Evolutionary conservation across 345 rosid species (phyloP).

Genomic region (Bruguiera sexangula): DNA sequence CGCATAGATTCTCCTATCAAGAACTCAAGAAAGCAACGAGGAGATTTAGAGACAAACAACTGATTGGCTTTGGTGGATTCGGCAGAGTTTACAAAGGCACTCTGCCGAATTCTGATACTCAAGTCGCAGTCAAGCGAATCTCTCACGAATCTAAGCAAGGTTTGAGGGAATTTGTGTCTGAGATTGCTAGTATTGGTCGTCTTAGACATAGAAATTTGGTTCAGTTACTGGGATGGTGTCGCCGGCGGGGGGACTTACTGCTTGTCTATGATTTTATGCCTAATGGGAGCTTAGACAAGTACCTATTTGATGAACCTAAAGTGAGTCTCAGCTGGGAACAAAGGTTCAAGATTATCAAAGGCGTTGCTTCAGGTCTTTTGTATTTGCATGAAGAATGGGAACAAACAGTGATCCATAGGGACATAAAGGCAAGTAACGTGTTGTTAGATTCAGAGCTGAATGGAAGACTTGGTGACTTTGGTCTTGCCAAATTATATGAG

Average conservation of each 20-base stretch:
- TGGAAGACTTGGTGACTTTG: conserved; percentile 84
- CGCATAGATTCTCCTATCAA: conserved; percentile 68
- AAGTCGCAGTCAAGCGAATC: conserved; percentile 75
- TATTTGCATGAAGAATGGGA: conserved; percentile 97
- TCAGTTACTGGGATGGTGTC: conserved; percentile 81
- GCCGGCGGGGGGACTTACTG: conserved; percentile 51
- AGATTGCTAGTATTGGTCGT: conserved; percentile 77
- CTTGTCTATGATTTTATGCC: conserved; percentile 90
- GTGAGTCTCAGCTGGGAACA: conserved; percentile 65
- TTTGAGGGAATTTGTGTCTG: conserved; percentile 70
- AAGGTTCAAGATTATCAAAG: conserved; percentile 72
- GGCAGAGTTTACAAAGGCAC: conserved; percentile 84
- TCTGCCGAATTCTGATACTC: conserved; percentile 42
- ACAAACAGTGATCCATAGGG: conserved; percentile 85
- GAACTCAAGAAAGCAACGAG: conserved; percentile 79
- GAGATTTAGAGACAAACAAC: conserved; percentile 72
- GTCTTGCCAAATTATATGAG: conserved; percentile 82
- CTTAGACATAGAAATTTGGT: conserved; percentile 89
- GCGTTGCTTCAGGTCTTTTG: conserved; percentile 75
- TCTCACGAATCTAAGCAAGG: conserved; percentile 83
- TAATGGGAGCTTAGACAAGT: conserved; percentile 86
- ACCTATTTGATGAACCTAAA: conserved; percentile 58
- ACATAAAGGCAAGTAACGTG: conserved; percentile 83
- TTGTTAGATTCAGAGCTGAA: conserved; percentile 68
- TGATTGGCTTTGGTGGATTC: conserved; percentile 82